Base-by-base conservation (phyloP, 2,329 filamentous ascomycete species). In the Ceratocystis lukuohia region DNA sequence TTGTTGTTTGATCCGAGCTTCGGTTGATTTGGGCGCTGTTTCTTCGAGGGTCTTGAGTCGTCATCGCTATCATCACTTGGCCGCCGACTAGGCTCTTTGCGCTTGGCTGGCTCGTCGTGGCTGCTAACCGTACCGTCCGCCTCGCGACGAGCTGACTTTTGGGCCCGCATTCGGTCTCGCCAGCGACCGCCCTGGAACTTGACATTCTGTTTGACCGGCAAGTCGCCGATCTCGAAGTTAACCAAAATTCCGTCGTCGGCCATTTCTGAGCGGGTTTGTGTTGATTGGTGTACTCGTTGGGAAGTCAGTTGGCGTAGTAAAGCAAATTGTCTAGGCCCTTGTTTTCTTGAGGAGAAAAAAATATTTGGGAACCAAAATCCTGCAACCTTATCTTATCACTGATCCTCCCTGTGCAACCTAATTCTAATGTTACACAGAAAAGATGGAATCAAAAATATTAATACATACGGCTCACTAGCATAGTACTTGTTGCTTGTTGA, bases 201-300 rank as follows among this genome's bases (percentile, higher is more conserved):
- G 68, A 82, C 78, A 65, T 82, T 78, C 5, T 82, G 79, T 68
- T 86, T 81, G 65, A 89, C 74, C 12, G 88, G 82, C 20, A 79
- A 82, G 68, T 89, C 85, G 33, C 84, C 82, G 67, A 96, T 79
- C 71, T 91, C 86, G 74, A 97, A 96, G 72, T 97, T 97, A 74
- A 97, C 80, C 67, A 96, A 83, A 84, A 99, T 88, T 71, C 91
- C 91, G 85, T 96, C 89, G 79, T 97, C 92, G 64, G 89, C 89
- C 92, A 97, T 96, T 28, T 56, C 45, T 22, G 28, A 44, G 20
- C 45, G 33, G 15, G 37, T 37, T 22, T 46, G n/a, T 28, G n/a
- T 20, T 48, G 46, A 12, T n/a, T 17, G 3, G 3, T 57, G 22
- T 57, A 17, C 10, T 53, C 1, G 17, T 53, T 53, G 10, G 10